Conservation (phyloP, 2,329 filamentous ascomycete genomes). For the Talaromyces sp. region DNA sequence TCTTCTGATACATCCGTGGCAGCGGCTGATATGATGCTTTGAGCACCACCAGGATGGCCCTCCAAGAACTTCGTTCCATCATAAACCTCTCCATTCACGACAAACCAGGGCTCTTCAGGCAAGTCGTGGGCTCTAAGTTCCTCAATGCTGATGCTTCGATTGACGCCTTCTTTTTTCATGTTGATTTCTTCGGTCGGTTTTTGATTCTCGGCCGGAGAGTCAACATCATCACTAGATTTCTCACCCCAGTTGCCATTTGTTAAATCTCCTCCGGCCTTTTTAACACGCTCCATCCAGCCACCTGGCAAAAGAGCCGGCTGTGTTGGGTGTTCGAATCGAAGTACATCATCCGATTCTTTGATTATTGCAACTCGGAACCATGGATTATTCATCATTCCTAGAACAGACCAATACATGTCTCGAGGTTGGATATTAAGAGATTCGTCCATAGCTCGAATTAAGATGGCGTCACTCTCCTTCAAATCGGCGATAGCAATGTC, state of each 20-base stretch:
- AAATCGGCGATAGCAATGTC: conserved; percentile 61
- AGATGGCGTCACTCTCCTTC: conserved; percentile 61
- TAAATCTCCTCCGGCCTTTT: conserved; percentile 74
- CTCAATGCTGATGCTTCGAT: conserved; percentile 60
- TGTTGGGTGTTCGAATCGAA: conserved; percentile 85
- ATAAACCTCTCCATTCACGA: conserved; percentile 83
- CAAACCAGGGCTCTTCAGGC: conserved; percentile 72
- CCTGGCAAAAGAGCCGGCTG: conserved; percentile 70
- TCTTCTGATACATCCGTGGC: conserved; percentile 79
- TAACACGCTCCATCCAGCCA: conserved; percentile 92
- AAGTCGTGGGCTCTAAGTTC: conserved; percentile 65
- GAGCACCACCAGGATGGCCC: conserved; percentile 78
- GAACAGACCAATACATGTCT: conserved; percentile 93
- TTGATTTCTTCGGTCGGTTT: conserved; percentile 62
- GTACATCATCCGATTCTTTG: conserved; percentile 51
- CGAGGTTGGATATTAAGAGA: conserved; percentile 78
- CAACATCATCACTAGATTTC: conserved; percentile 45
- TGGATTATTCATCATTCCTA: conserved; percentile 98
- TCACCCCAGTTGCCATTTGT: conserved; percentile 83
- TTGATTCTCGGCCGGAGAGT: conserved; percentile 31
- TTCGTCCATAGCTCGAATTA: conserved; percentile 86
- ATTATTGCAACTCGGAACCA: conserved; percentile 82
- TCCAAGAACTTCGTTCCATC: conserved; percentile 76
- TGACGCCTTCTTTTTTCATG: conserved; percentile 67
- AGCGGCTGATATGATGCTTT: conserved; percentile 78